A percentile compares a stretch with the other conserved stretches of the same genome.
Conservation (phyloP, 2,329 filamentous ascomycete genomes). For the Biscogniauxia sp. region DNA sequence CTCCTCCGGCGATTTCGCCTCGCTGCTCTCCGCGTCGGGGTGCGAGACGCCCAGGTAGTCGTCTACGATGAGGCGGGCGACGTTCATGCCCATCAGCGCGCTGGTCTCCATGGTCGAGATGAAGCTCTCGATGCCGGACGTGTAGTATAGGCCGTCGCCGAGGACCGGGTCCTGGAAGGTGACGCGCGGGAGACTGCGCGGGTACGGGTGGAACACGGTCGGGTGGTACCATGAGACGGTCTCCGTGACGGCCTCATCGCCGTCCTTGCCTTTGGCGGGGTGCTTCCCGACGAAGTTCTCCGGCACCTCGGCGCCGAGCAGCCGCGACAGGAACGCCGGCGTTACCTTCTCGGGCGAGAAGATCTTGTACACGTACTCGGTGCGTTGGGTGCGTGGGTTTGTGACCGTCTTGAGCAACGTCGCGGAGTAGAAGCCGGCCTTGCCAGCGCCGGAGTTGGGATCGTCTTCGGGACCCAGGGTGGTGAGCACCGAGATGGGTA, state of each 20-base stretch:
- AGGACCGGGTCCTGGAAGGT: slow-evolving; percentile 82
- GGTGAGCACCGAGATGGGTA: slow-evolving; percentile 77
- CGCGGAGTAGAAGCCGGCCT: slow-evolving; percentile 80
- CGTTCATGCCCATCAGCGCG: slow-evolving; percentile 84
- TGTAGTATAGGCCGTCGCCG: slow-evolving; percentile 66
- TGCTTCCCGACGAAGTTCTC: slow-evolving; percentile 32
- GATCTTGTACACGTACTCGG: slow-evolving; percentile 64
- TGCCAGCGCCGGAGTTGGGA: slow-evolving; percentile 60
- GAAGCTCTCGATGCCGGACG: slow-evolving; percentile 81
- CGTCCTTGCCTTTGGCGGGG: slow-evolving; percentile 5
- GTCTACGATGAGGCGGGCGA: slow-evolving; percentile 69
- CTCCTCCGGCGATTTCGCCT: slow-evolving; percentile 3
- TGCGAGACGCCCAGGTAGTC: slow-evolving; percentile 38
- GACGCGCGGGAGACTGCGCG: slow-evolving; percentile 76
- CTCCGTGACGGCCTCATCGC: slow-evolving; percentile 34
- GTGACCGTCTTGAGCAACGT: slow-evolving; percentile 65
- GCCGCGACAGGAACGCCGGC: slow-evolving; percentile 48
- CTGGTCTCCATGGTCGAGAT: slow-evolving; percentile 98
- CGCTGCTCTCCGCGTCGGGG: slow-evolving; percentile 2
- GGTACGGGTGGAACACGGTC: slow-evolving; percentile 81
- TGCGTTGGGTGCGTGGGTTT: slow-evolving; percentile 55
- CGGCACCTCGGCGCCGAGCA: slow-evolving; percentile 50
- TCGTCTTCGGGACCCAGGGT: slow-evolving; percentile 66
- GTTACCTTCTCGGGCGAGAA: slow-evolving; percentile 58
- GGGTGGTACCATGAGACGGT: slow-evolving; percentile 74